Conservation (phyloP, 1,284 basidiomycete genomes). For the Puccinia coronata region DNA sequence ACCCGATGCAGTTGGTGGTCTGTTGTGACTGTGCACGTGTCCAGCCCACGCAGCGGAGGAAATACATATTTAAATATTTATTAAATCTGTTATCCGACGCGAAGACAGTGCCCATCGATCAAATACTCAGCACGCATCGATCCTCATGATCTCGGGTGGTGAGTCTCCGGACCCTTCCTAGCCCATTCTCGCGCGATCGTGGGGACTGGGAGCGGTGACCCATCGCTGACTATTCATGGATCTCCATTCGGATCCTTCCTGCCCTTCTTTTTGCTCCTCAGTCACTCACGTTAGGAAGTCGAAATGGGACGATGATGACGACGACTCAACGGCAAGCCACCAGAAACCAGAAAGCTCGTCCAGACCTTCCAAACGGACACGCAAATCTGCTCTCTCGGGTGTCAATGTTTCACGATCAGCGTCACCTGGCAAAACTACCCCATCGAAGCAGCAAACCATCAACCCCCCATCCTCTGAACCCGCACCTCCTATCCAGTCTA, state of each 20-base stretch:
- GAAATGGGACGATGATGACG: conserved; percentile 46
- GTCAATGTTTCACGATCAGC: conserved; percentile 42
- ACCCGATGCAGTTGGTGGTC: too few species aligned
- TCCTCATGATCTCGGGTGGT: background rate
- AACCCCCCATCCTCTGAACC: conserved; percentile 31
- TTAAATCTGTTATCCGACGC: too few species aligned
- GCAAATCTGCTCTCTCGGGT: conserved; percentile 36
- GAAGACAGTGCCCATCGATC: background rate
- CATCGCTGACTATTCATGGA: background rate
- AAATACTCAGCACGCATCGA: background rate
- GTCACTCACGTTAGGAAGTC: conserved; percentile 32
- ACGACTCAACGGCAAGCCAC: background rate
- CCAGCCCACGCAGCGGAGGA: too few species aligned
- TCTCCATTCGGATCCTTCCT: background rate
- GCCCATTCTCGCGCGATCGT: background rate
- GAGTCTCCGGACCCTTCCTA: background rate
- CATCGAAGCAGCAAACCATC: background rate
- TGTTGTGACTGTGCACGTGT: too few species aligned
- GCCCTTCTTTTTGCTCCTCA: background rate
- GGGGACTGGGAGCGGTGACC: background rate
- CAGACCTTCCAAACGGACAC: conserved; percentile 28
- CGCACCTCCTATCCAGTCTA: conserved; percentile 40
- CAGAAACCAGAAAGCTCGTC: background rate
- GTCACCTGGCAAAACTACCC: conserved; percentile 15
- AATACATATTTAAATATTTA: too few species aligned